Evolutionary conservation across 2,329 filamentous ascomycete species (phyloP).

Genomic region (Aspergillus fumigatus): DNA sequence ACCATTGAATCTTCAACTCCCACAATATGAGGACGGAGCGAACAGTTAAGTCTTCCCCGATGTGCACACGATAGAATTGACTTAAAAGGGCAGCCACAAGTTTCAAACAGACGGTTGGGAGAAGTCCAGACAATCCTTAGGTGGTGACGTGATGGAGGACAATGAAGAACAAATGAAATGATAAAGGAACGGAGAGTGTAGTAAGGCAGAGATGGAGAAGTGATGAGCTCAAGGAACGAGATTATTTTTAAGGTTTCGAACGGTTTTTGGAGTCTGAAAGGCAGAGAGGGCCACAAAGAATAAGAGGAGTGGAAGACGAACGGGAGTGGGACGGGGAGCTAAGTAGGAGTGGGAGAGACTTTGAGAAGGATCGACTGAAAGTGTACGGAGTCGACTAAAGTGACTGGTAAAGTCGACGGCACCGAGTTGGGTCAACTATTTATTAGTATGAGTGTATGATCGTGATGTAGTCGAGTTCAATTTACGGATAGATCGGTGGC

Average conservation of each 20-base stretch:
- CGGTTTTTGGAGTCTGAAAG: neutral
- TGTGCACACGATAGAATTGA: constrained; percentile 5
- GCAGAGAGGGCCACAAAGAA: neutral
- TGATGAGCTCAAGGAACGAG: neutral
- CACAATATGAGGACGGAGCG: constrained; percentile 10
- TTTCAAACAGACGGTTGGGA: neutral
- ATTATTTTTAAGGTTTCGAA: neutral
- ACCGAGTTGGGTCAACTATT: neutral
- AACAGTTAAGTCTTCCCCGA: constrained; percentile 8
- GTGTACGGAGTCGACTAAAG: neutral
- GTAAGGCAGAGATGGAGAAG: neutral
- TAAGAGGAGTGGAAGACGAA: constrained; percentile 2
- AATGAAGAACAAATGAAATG: neutral
- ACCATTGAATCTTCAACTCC: constrained; percentile 7
- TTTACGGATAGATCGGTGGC: neutral
- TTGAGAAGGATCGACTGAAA: neutral
- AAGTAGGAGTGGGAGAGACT: neutral
- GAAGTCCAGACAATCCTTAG: neutral
- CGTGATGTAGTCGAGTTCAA: neutral
- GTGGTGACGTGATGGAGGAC: neutral
- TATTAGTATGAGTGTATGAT: neutral
- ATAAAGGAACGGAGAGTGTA: neutral
- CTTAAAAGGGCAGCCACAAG: constrained; percentile 5
- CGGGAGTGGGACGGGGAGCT: neutral
- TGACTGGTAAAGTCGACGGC: neutral